Evolutionary conservation across 768 basidiomycete genomes (phyloP), one percentile per base, ranked within the genome.

Genomic region (Xerocomus spinulosus): DNA sequence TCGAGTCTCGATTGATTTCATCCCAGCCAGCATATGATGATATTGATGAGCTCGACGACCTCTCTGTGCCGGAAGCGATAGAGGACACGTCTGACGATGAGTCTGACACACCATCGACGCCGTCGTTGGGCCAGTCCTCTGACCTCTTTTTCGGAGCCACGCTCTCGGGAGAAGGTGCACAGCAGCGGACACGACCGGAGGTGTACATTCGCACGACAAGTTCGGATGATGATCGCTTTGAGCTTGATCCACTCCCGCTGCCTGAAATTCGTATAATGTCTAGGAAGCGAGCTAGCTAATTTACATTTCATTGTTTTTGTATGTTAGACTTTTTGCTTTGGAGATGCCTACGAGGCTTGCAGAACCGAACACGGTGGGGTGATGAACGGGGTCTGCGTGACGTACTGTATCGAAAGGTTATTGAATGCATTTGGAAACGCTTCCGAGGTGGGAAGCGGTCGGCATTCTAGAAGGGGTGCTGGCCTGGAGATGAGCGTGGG

Each of bases 21-120:
- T 49, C 54, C 30, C 55, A 61, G 14, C 54, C 62, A 20, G 59
- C 62, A 51, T 71, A 68, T 70, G 76, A 80, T 60, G 73, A 80
- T 50, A 61, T 65, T 57, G 79, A 84, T 68, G 81, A 85, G 68
- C 59, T 78, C 54, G 85, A 85, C 57, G 83, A 84, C 59, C 73
- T 81, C 26, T 71, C 83, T 24, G 79, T 88, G 35, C 87, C 85
- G 36, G 87, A 89, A 60, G 81, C 85, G 34, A 85, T 89, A 74
- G 87, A 89, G 64, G 87, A 90, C 67, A 79, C 77, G 30, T 90
- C 87, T 37, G 88, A 90, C 69, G 87, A 90, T 70, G 88, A 89
- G 72, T 87, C 87, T 14, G 87, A 90, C 57, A 70, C 77, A 5
- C 78, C 74, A 9, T 76, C 78, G 9, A 82, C 85, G 7, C 85